Conservation (phyloP, 805 yeast species). For the Limtongia smithiae region DNA sequence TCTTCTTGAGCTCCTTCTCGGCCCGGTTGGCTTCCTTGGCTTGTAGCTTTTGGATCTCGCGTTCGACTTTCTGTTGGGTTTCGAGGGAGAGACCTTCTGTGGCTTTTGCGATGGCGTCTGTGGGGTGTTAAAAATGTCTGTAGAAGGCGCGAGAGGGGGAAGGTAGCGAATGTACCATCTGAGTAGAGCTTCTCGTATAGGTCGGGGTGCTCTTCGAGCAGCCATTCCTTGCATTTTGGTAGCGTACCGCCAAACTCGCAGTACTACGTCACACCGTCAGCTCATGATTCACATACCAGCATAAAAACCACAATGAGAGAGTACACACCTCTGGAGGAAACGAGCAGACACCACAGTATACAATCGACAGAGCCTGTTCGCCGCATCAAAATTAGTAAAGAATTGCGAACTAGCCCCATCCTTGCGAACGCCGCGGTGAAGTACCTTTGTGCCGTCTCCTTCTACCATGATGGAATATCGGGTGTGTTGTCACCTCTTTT, state of each 20-base stretch:
- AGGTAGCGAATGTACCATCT: slow-evolving; percentile 34
- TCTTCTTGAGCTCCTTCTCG: slow-evolving; percentile 76
- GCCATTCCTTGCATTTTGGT: slow-evolving; percentile 82
- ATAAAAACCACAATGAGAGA: not conserved
- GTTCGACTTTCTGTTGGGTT: slow-evolving; percentile 75
- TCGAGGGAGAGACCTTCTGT: slow-evolving; percentile 56
- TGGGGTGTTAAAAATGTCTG: not conserved
- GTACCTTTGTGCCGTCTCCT: no score
- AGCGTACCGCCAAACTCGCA: slow-evolving; percentile 85
- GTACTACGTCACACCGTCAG: slow-evolving; percentile 41
- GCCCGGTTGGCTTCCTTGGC: slow-evolving; percentile 61
- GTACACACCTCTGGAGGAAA: slow-evolving; percentile 29
- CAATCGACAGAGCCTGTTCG: slow-evolving; percentile 16
- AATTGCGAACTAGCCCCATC: no score
- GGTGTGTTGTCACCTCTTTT: no score
- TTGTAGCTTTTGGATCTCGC: slow-evolving; percentile 79
- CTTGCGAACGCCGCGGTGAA: no score
- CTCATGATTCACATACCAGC: not conserved
- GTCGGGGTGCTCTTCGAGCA: slow-evolving; percentile 55
- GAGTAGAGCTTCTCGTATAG: slow-evolving; percentile 59
- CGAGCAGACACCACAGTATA: slow-evolving; percentile 31
- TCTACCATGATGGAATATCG: no score
- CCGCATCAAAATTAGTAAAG: no score
- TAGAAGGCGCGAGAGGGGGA: no score
- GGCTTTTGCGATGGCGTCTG: slow-evolving; percentile 49